Evolutionary conservation across 805 yeast genomes (phyloP).

Genomic region (Candida ponderosae): DNA sequence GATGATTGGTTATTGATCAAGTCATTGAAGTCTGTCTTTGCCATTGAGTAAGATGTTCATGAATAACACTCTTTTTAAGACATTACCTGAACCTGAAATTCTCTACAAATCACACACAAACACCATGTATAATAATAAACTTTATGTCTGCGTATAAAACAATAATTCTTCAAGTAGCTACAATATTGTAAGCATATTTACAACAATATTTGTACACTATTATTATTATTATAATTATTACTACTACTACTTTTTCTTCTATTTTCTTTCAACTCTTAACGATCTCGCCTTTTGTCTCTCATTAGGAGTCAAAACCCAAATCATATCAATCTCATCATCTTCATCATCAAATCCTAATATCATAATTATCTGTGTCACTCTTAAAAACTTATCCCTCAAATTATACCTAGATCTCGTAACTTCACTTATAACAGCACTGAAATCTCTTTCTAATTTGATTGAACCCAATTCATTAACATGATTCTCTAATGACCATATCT

Average conservation of each 20-base stretch:
- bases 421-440: conserved; percentile 64
- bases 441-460: conserved; percentile 73
- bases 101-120: too few relatives aligned
- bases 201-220: too few relatives aligned
- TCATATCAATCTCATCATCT: conserved; percentile 40
- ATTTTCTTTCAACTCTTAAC: conserved; percentile 37
- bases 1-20: conserved; percentile 93
- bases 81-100: too few relatives aligned
- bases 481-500: conserved; percentile 56
- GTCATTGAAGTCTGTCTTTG: conserved; percentile 82
- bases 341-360: conserved; percentile 77
- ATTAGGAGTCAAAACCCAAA: conserved; percentile 73
- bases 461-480: conserved; percentile 80
- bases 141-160: too few relatives aligned
- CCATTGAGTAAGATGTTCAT: conserved; percentile 45
- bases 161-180: too few relatives aligned
- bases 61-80: too few relatives aligned
- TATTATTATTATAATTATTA: too few relatives aligned
- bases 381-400: conserved; percentile 67
- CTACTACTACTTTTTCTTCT: too few relatives aligned
- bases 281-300: conserved; percentile 61
- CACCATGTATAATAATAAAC: too few relatives aligned
- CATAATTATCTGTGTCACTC: conserved; percentile 79
- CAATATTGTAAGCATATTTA: too few relatives aligned
- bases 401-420: conserved; percentile 67